A percentile compares a stretch with the other conserved stretches of the same genome.
phyloP scores from a whole-genome alignment of 129 eudicot genomes.

The Apium graveolens region DNA sequence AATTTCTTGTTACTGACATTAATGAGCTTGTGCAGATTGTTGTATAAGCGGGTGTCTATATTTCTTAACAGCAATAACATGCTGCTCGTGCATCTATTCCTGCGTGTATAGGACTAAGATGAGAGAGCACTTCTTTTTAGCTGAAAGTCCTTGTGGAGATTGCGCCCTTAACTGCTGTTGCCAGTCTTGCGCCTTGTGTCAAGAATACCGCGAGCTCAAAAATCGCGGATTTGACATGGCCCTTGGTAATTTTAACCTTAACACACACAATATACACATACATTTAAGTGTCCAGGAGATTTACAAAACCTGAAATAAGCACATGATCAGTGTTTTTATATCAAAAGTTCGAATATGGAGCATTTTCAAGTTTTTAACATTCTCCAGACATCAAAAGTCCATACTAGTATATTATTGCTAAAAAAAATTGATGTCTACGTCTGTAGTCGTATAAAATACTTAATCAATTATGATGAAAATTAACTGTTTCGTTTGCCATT shows the following conservation, averaged over 20 bases:
- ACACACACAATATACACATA: background rate
- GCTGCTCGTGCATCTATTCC: conserved; percentile 7
- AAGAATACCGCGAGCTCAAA: conserved; percentile 19
- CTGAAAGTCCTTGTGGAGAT: conserved; percentile 15
- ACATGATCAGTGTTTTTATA: too few species aligned
- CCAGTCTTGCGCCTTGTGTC: conserved; percentile 22
- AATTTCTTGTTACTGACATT: background rate
- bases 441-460: too few species aligned
- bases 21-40: background rate
- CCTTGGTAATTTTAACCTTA: background rate
- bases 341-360: too few species aligned
- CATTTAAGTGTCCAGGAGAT: too few species aligned
- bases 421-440: too few species aligned
- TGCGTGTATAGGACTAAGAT: conserved; percentile 14
- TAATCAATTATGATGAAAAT: too few species aligned
- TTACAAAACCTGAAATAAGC: too few species aligned
- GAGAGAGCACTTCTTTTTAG: conserved; percentile 5
- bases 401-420: too few species aligned
- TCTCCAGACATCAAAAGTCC: too few species aligned
- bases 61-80: background rate
- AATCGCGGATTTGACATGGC: conserved; percentile 14
- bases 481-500: background rate
- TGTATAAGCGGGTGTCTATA: background rate
- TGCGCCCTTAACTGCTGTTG: conserved; percentile 15
- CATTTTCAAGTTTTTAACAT: too few species aligned